A percentile compares a stretch with the other conserved stretches of the same genome.
Evolutionary conservation across 768 basidiomycete species (phyloP).

Genomic region (Daedaleopsis nitida): DNA sequence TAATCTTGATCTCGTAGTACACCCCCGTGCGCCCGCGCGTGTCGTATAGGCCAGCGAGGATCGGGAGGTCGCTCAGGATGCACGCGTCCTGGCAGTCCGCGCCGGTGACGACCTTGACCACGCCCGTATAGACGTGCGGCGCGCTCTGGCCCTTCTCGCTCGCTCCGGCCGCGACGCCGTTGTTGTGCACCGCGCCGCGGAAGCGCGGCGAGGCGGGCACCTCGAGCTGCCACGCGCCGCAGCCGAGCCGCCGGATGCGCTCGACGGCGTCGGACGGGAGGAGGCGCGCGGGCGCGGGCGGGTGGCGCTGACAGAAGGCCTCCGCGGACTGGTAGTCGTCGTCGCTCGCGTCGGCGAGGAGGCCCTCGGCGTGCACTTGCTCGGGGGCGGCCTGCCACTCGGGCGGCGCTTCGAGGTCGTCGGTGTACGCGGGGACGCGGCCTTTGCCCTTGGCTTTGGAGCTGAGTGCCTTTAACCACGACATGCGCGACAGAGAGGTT

Average conservation of each 20-base stretch:
- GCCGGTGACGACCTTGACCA: conserved; percentile 45
- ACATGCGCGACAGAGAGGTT: background rate
- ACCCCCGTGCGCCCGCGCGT: conserved; percentile 54
- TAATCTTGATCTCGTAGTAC: conserved; percentile 64
- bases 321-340: conserved; percentile 55
- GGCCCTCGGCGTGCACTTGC: conserved; percentile 46
- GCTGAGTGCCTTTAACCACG: conserved; percentile 9
- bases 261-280: conserved; percentile 57
- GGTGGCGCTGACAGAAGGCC: conserved; percentile 47
- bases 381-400: conserved; percentile 65
- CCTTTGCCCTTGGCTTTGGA: conserved; percentile 2
- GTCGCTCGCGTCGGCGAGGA: conserved; percentile 57
- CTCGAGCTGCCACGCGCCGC: conserved; percentile 56
- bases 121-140: conserved; percentile 17
- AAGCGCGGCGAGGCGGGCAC: conserved; percentile 44
- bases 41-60: conserved; percentile 62
- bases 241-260: conserved; percentile 47
- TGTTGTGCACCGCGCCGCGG: conserved; percentile 42
- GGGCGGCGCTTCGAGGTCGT: conserved; percentile 39
- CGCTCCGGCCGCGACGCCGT: conserved; percentile 27
- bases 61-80: conserved; percentile 60
- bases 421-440: conserved; percentile 5
- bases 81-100: conserved; percentile 49
- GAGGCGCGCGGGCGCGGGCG: conserved; percentile 44
- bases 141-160: conserved; percentile 27